Conservation (phyloP, 2,329 filamentous ascomycete genomes). For the Claviceps sp. region DNA sequence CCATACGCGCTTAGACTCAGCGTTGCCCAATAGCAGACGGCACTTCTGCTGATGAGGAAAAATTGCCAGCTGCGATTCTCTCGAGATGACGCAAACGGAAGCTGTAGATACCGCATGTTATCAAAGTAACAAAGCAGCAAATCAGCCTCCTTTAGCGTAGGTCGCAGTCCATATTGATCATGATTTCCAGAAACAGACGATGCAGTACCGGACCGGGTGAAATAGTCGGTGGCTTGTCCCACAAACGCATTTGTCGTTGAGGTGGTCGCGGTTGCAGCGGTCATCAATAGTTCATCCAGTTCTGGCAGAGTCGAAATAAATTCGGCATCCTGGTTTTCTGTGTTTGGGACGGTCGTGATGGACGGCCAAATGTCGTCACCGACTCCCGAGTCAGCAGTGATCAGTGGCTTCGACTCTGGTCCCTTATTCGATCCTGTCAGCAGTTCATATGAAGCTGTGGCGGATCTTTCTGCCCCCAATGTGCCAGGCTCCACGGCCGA, state of each 20-base stretch:
- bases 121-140: not conserved
- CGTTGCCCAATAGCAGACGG: not conserved
- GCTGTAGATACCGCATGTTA: not conserved
- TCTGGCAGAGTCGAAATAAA: not conserved
- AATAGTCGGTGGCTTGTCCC: not conserved
- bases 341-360: not conserved
- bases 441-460: not conserved
- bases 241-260: too few species aligned
- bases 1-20: not conserved
- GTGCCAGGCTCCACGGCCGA: not conserved
- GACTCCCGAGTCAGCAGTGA: not conserved
- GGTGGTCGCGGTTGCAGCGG: not conserved
- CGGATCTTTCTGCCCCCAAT: not conserved
- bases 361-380: not conserved
- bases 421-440: not conserved
- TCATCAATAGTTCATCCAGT: not conserved
- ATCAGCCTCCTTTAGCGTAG: not conserved
- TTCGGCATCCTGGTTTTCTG: not conserved
- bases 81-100: not conserved
- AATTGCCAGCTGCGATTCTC: not conserved
- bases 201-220: not conserved
- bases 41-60: not conserved
- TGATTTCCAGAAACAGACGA: not conserved
- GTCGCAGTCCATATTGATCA: not conserved
- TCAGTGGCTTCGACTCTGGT: not conserved